phyloP scores from a whole-genome alignment of 371 early-diverging fungal species.

The Blakeslea trispora region DNA sequence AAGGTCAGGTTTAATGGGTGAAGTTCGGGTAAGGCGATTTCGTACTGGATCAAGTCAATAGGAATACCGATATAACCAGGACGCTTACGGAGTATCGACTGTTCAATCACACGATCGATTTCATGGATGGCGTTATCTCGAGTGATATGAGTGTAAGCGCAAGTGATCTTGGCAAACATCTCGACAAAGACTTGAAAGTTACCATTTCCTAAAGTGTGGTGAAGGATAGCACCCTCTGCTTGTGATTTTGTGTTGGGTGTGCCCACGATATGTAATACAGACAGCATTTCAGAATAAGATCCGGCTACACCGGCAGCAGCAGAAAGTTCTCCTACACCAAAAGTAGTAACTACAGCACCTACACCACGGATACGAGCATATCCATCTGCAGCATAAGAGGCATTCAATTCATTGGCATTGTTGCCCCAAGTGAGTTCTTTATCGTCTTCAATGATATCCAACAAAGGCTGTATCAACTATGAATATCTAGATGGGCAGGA shows the following conservation, averaged over 20 bases:
- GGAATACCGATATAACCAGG: slow-evolving; percentile 54
- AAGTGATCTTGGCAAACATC: slow-evolving; percentile 40
- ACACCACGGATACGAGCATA: slow-evolving; percentile 45
- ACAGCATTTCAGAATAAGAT: slow-evolving; percentile 55
- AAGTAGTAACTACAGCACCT: slow-evolving; percentile 53
- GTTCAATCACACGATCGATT: slow-evolving; percentile 43
- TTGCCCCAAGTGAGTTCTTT: slow-evolving; percentile 40
- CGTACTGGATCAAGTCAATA: slow-evolving; percentile 39
- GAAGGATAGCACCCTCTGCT: slow-evolving; percentile 45
- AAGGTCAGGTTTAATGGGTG: slow-evolving; percentile 13
- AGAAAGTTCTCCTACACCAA: slow-evolving; percentile 59
- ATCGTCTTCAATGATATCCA: slow-evolving; percentile 40
- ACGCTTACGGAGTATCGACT: slow-evolving; percentile 25
- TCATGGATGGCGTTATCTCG: slow-evolving; percentile 33
- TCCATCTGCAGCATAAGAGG: slow-evolving; percentile 56
- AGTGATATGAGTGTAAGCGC: slow-evolving; percentile 36
- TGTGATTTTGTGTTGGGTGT: slow-evolving; percentile 46
- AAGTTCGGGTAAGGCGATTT: slow-evolving; percentile 25
- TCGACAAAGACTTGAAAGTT: slow-evolving; percentile 45
- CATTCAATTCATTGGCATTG: slow-evolving; percentile 48
- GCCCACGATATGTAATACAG: slow-evolving; percentile 58
- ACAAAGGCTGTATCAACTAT: slow-evolving; percentile 21
- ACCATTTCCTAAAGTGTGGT: slow-evolving; percentile 59
- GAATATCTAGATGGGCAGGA: background rate
- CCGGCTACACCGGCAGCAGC: slow-evolving; percentile 58